A percentile compares a stretch with the other conserved stretches of the same genome.
These are phyloP conservation scores for Russula vinacea DNA, from an alignment of 768 basidiomycete genomes.

Conservation along the genomic window DNA sequence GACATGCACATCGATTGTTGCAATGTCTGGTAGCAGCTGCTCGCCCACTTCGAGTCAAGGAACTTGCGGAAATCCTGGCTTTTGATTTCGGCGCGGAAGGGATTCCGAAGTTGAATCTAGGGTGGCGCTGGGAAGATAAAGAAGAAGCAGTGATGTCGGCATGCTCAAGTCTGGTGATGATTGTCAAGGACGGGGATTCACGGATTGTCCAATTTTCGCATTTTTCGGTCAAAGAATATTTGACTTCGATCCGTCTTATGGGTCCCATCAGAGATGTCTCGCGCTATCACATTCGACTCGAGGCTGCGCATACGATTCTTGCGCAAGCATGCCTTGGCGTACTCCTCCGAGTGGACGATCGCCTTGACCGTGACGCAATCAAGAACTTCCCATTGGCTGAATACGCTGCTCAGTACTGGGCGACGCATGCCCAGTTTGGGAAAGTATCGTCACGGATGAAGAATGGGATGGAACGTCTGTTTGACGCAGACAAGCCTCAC, in stretches of 20 bases:
- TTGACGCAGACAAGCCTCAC: not conserved
- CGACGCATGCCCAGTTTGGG: not conserved
- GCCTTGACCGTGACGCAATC: not conserved
- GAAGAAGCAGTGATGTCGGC: not conserved
- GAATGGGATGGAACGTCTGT: not conserved
- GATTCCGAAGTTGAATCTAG: not conserved
- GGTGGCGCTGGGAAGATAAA: conserved; percentile 1
- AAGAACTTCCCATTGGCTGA: not conserved
- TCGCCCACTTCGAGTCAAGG: not conserved
- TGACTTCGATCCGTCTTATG: not conserved
- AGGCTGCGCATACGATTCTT: not conserved
- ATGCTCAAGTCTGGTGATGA: not conserved
- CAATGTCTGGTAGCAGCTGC: not conserved
- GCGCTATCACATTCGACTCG: not conserved
- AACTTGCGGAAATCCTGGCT: not conserved
- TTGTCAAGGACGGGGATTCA: not conserved
- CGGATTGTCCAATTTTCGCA: not conserved
- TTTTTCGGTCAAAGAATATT: conserved; percentile 1
- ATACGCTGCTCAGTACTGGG: conserved; percentile 1
- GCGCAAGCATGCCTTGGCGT: not conserved
- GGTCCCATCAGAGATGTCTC: not conserved
- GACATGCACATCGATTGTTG: not conserved
- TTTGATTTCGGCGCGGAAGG: not conserved
- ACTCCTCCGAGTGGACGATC: not conserved
- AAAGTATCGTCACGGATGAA: not conserved